phyloP scores from a whole-genome alignment of 1,139 yeast genomes.

The Suhomyces bribrorum region DNA sequence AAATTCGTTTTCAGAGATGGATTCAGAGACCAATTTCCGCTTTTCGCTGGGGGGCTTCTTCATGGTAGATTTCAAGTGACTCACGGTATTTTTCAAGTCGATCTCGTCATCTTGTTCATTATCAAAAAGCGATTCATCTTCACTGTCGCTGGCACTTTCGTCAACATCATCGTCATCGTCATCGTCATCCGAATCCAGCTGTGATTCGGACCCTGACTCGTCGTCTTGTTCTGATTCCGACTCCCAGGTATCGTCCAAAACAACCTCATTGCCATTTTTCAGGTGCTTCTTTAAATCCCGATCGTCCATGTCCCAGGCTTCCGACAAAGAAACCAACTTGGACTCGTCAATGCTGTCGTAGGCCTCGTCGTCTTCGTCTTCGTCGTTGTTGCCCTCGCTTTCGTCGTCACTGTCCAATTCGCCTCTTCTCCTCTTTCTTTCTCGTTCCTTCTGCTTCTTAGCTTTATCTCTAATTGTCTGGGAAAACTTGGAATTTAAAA shows the following conservation, averaged over 20 bases:
- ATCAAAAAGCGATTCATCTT: conserved; percentile 20
- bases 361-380: conserved; percentile 41
- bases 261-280: conserved; percentile 33
- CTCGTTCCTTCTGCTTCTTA: conserved; percentile 36
- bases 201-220: no score
- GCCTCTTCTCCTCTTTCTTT: conserved; percentile 22
- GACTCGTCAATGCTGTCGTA: conserved; percentile 67
- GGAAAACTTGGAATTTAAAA: conserved; percentile 64
- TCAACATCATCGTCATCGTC: conserved; percentile 18
- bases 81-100: conserved; percentile 38
- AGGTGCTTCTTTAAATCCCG: conserved; percentile 37
- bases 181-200: no score
- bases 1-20: conserved; percentile 69
- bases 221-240: conserved; percentile 19
- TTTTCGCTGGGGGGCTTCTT: conserved; percentile 39
- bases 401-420: conserved; percentile 16
- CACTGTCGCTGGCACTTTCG: conserved; percentile 19
- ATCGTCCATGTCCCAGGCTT: conserved; percentile 87
- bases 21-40: conserved; percentile 50
- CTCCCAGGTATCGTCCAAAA: conserved; percentile 47
- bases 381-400: conserved; percentile 24
- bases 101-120: conserved; percentile 27
- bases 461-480: conserved; percentile 63
- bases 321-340: conserved; percentile 74
- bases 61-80: conserved; percentile 29